phyloP scores from a whole-genome alignment of 2,329 filamentous ascomycete species.

The Diaporthe humulicola region DNA sequence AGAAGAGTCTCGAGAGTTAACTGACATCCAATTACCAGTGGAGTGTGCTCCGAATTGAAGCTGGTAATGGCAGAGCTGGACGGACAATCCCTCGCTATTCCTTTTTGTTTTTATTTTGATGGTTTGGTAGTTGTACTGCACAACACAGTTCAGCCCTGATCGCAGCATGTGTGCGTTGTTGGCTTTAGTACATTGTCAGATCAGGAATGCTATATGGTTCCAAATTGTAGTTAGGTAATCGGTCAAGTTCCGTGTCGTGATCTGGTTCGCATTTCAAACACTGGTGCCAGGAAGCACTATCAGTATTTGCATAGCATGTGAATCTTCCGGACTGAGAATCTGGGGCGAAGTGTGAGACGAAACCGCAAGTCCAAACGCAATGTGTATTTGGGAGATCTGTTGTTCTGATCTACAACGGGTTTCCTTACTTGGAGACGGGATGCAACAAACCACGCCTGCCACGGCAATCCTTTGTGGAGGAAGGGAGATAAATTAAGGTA shows the following conservation, averaged over 20 bases:
- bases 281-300: no score
- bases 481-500: conserved; percentile 1
- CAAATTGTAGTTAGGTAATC: background rate
- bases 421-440: background rate
- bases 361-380: background rate
- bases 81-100: background rate
- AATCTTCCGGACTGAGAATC: background rate
- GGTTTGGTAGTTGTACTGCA: no score
- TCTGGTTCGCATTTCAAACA: background rate
- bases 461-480: background rate
- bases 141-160: background rate
- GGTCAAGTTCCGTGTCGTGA: background rate
- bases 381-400: no score
- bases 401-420: background rate
- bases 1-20: background rate
- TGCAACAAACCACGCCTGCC: conserved; percentile 7
- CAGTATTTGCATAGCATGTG: background rate
- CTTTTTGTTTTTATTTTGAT: no score
- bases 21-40: background rate
- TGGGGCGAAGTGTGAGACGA: background rate
- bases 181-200: background rate
- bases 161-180: background rate
- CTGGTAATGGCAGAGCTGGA: background rate
- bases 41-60: background rate
- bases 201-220: background rate